phyloP scores from a whole-genome alignment of 2,329 filamentous ascomycete species.

The Talaromyces albobiverticillius region DNA sequence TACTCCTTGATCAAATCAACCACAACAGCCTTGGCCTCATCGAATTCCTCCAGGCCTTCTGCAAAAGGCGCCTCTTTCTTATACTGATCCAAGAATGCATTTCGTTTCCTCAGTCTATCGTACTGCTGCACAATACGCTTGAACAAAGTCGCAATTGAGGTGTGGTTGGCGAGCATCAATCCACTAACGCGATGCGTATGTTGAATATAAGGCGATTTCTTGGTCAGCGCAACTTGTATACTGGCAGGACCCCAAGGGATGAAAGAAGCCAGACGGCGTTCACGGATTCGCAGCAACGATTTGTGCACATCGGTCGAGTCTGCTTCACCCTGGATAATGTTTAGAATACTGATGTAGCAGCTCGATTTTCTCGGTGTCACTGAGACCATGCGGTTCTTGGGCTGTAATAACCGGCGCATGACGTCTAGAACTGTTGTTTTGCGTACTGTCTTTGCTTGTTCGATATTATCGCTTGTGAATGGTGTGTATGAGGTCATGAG shows the following conservation, averaged over 20 bases:
- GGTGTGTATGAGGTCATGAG: constrained; percentile 98
- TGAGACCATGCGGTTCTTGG: constrained; percentile 99
- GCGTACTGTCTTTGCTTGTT: constrained; percentile 94
- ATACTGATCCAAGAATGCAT: constrained; percentile 94
- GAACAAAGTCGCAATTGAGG: constrained; percentile 93
- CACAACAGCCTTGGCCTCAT: constrained; percentile 89
- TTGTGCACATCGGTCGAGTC: constrained; percentile 98
- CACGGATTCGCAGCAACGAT: constrained; percentile 90
- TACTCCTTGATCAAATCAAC: constrained; percentile 90
- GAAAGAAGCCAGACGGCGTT: constrained; percentile 89
- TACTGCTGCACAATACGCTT: constrained; percentile 91
- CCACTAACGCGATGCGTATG: constrained; percentile 94
- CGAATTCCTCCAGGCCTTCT: constrained; percentile 89
- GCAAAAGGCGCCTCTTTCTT: constrained; percentile 93
- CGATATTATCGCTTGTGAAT: constrained; percentile 93
- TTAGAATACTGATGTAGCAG: constrained; percentile 98
- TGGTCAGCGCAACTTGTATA: constrained; percentile 94
- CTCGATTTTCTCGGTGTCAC: constrained; percentile 93
- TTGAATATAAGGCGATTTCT: constrained; percentile 92
- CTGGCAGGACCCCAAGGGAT: constrained; percentile 98
- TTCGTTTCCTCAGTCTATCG: constrained; percentile 89
- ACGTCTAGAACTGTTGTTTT: constrained; percentile 98
- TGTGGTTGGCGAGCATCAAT: constrained; percentile 97
- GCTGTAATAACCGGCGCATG: constrained; percentile 91
- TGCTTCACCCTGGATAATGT: constrained; percentile 98